phyloP scores from a whole-genome alignment of 768 basidiomycete genomes.

The Xerocomus potaroensis region DNA sequence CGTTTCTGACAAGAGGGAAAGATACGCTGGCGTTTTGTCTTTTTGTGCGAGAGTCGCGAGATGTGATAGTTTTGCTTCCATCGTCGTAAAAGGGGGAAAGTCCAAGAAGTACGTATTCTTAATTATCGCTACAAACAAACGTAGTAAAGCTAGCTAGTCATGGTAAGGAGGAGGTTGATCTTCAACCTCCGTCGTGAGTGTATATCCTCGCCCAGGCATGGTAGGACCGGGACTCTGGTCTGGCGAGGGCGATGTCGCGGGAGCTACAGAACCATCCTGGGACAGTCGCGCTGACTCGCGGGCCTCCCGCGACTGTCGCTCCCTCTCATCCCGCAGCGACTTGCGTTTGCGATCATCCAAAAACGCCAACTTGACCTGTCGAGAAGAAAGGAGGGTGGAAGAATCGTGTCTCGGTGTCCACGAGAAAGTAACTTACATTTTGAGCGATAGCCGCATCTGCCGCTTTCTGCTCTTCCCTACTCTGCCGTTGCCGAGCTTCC shows the following conservation, averaged over 20 bases:
- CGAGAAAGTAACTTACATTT: conserved; percentile 38
- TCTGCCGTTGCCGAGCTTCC: conserved; percentile 44
- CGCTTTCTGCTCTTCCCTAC: conserved; percentile 56
- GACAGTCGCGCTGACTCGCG: conserved; percentile 30
- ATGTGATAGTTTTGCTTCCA: conserved; percentile 67
- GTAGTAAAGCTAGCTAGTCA: conserved; percentile 3
- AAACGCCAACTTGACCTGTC: conserved; percentile 71
- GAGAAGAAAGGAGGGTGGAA: too few species aligned
- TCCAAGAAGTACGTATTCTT: too few species aligned
- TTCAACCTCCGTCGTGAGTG: conserved; percentile 10
- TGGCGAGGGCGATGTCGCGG: neutral
- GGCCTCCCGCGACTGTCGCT: conserved; percentile 47
- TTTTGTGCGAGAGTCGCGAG: conserved; percentile 68
- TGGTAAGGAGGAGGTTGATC: conserved; percentile 21
- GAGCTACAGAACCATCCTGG: neutral
- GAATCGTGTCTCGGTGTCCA: too few species aligned
- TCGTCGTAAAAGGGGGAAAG: too few species aligned
- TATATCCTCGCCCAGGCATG: conserved; percentile 29
- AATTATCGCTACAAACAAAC: too few species aligned
- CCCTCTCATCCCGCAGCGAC: conserved; percentile 51
- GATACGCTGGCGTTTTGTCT: conserved; percentile 77
- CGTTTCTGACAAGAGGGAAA: conserved; percentile 62
- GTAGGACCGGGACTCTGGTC: neutral
- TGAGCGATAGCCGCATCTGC: conserved; percentile 49
- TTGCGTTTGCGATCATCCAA: conserved; percentile 72